phyloP scores from a whole-genome alignment of 768 basidiomycete species.

The Roridomyces roridus region DNA sequence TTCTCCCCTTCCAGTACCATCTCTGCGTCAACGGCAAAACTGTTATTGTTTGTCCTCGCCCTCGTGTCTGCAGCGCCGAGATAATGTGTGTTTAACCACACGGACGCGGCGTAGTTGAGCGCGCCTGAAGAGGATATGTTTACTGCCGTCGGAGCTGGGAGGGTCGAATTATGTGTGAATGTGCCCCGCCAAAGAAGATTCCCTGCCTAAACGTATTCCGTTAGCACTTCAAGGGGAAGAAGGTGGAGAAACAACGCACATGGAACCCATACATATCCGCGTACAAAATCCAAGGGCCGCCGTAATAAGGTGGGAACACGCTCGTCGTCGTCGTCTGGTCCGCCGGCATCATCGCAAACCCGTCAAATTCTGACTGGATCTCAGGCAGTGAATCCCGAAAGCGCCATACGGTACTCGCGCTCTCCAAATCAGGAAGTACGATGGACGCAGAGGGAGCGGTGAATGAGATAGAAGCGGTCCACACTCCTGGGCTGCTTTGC shows the following conservation, averaged over 20 bases:
- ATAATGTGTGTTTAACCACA: slow-evolving; percentile 63
- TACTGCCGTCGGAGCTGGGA: slow-evolving; percentile 12
- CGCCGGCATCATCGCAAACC: slow-evolving; percentile 57
- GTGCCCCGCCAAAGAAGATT: slow-evolving; percentile 21
- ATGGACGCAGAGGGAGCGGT: not conserved
- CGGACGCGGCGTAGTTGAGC: slow-evolving; percentile 50
- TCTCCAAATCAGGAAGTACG: slow-evolving; percentile 30
- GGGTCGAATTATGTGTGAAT: slow-evolving; percentile 12
- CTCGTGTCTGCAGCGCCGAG: slow-evolving; percentile 41
- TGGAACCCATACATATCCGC: slow-evolving; percentile 68
- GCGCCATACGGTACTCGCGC: slow-evolving; percentile 52
- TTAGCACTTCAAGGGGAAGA: not conserved
- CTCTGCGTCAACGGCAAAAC: slow-evolving; percentile 13
- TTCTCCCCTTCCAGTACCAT: slow-evolving; percentile 13
- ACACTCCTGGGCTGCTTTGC: slow-evolving; percentile 25
- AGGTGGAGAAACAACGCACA: not conserved
- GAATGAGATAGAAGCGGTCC: slow-evolving; percentile 10
- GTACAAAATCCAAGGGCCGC: slow-evolving; percentile 60
- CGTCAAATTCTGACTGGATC: slow-evolving; percentile 50
- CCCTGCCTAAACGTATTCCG: not conserved
- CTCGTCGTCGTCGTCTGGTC: slow-evolving; percentile 60
- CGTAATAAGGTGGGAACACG: slow-evolving; percentile 54
- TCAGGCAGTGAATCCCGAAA: slow-evolving; percentile 65
- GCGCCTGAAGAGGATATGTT: slow-evolving; percentile 23
- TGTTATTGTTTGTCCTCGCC: slow-evolving; percentile 18